A percentile compares a stretch with the other conserved stretches of the same genome.
These are phyloP conservation scores for Recurvomyces mirabilis DNA, from an alignment of 495 filamentous ascomycete species.

Conservation along the genomic window DNA sequence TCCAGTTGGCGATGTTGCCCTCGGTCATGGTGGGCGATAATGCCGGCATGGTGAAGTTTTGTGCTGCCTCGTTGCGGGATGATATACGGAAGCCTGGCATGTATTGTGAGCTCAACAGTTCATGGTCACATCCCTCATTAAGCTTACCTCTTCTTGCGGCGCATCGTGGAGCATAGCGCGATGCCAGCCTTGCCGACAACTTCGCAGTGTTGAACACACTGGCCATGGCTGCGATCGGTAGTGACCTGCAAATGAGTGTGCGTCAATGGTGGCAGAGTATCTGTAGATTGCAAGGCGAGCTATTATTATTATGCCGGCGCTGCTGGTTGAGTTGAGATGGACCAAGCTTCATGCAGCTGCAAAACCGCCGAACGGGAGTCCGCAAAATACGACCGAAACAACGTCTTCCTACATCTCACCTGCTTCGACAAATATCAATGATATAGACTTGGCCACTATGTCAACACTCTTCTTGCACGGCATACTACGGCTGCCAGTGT, in stretches of 20 bases:
- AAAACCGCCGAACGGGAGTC: too few species aligned
- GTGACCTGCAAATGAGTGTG: neutral
- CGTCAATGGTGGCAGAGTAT: neutral
- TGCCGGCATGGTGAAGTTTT: conserved; percentile 79
- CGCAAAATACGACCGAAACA: too few species aligned
- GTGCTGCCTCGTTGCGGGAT: conserved; percentile 48
- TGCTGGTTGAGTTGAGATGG: too few species aligned
- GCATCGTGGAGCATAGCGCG: conserved; percentile 25
- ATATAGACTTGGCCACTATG: neutral
- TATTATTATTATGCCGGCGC: too few species aligned
- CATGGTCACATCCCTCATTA: neutral
- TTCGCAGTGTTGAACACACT: conserved; percentile 5
- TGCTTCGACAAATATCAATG: neutral
- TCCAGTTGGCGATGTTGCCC: conserved; percentile 68
- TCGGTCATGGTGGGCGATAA: conserved; percentile 81
- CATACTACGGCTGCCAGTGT: conserved; percentile 2
- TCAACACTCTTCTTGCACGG: neutral
- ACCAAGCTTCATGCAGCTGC: too few species aligned
- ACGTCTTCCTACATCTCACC: neutral
- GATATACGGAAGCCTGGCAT: conserved; percentile 51
- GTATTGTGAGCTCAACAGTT: neutral
- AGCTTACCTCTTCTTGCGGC: conserved; percentile 22
- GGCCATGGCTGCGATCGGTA: conserved; percentile 3
- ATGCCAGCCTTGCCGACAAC: conserved; percentile 10
- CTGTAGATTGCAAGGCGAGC: neutral